phyloP scores from a whole-genome alignment of 1,139 yeast species.

The Torulaspora globosa region DNA sequence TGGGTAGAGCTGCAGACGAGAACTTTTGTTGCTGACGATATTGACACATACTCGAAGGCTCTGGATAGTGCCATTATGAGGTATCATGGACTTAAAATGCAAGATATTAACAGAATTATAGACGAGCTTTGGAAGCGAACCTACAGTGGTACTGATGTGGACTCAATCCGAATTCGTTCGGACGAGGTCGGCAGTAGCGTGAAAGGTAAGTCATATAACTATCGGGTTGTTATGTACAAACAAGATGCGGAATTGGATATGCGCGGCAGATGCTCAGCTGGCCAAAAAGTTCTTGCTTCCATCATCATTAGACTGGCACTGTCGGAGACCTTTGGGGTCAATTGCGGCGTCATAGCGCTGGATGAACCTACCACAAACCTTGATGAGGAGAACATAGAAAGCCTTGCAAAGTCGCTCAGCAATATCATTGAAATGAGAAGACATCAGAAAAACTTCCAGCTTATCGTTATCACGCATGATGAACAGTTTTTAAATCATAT shows the following conservation, averaged over 20 bases:
- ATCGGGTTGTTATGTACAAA: slow-evolving; percentile 92
- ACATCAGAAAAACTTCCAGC: slow-evolving; percentile 81
- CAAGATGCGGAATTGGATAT: slow-evolving; percentile 89
- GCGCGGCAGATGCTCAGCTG: slow-evolving; percentile 98
- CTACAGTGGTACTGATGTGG: slow-evolving; percentile 93
- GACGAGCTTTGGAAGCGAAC: slow-evolving; percentile 93
- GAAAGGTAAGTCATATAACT: slow-evolving; percentile 75
- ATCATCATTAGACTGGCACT: slow-evolving; percentile 86
- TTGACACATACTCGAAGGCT: slow-evolving; percentile 77
- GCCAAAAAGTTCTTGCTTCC: slow-evolving; percentile 92
- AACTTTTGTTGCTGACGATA: slow-evolving; percentile 75
- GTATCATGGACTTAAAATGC: slow-evolving; percentile 87
- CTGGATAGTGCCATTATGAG: slow-evolving; percentile 92
- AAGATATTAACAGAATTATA: slow-evolving; percentile 79
- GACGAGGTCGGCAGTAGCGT: slow-evolving; percentile 57
- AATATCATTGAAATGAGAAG: slow-evolving; percentile 71
- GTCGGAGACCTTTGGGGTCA: slow-evolving; percentile 92
- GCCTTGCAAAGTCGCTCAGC: slow-evolving; percentile 77
- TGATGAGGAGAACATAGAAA: slow-evolving; percentile 83
- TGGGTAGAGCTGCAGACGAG: slow-evolving; percentile 77
- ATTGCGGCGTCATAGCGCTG: slow-evolving; percentile 91
- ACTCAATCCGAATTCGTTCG: slow-evolving; percentile 79
- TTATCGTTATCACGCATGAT: slow-evolving; percentile 93
- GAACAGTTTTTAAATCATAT: slow-evolving; percentile 82
- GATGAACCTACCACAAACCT: slow-evolving; percentile 98